These are phyloP conservation scores for Tardiomyces depauwii DNA, from an alignment of 1,139 yeast genomes.

Conservation along the genomic window DNA sequence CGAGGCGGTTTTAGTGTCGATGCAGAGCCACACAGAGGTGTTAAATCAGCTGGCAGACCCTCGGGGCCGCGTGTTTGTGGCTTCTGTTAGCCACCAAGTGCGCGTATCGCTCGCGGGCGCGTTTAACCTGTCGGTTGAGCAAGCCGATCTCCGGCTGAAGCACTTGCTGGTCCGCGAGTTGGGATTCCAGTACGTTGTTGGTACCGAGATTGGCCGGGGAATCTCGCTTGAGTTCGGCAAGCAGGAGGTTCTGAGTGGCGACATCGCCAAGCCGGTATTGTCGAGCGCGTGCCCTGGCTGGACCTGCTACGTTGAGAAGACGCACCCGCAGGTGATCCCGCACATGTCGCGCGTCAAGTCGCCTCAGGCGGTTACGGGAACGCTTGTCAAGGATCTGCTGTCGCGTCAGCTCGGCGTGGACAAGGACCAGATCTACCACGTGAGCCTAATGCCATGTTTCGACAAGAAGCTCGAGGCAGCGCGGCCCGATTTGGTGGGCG, in stretches of 20 bases:
- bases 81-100: conserved; percentile 78
- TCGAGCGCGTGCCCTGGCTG: conserved; percentile 90
- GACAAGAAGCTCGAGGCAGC: conserved; percentile 95
- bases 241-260: conserved; percentile 32
- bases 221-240: conserved; percentile 55
- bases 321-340: conserved; percentile 76
- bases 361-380: conserved; percentile 90
- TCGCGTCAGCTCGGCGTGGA: conserved; percentile 24
- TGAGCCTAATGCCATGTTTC: conserved; percentile 92
- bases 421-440: conserved; percentile 49
- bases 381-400: conserved; percentile 51
- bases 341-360: conserved; percentile 51
- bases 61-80: conserved; percentile 41
- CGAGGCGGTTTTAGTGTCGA: conserved; percentile 82
- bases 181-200: conserved; percentile 69
- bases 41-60: conserved; percentile 40
- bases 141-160: conserved; percentile 50
- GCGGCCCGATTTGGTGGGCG: conserved; percentile 54
- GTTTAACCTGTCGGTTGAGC: conserved; percentile 38
- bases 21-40: conserved; percentile 79
- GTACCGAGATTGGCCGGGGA: conserved; percentile 73
- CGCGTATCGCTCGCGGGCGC: conserved; percentile 75
- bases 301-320: conserved; percentile 91
- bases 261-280: conserved; percentile 32
- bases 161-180: conserved; percentile 47